Base-by-base conservation (phyloP, 441 rosid species). In the Heliophila coronopifolia region DNA sequence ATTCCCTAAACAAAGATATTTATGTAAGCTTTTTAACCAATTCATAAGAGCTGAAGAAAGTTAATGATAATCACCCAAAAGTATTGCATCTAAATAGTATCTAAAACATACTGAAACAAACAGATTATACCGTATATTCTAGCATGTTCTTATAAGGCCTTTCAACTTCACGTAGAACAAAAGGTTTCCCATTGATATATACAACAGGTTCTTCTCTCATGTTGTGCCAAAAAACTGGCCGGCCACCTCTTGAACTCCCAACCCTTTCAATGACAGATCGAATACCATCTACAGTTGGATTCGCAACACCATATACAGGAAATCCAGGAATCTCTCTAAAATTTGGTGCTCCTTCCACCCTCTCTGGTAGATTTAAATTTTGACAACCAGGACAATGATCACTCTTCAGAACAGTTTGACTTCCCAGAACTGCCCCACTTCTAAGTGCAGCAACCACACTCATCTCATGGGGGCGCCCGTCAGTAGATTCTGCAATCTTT, bases 201-300 rank as follows among this genome's bases (percentile, higher is more conserved):
- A 89, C 86, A 63, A 93, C 99, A 53, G 99, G 95, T 69, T 93
- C 99, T 77, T 93, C 99, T 73, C 99, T 78, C 96, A 89, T 89
- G 61, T 93, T 93, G 65, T 93, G 99, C 99, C 99, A 93, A 45
- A 93, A 84, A 25, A 82, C 80, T 7, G 93, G 84, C 51, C 80
- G 75, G 45, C 91, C 86, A 59, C 78, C 84, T 69, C 78, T 73
- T 28, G 79, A 78, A 69, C 86, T 80, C 54, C 96, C 96, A 72
- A 89, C 76, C 69, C 97, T 86, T 61, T 34, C 70, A 61, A 93
- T 82, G 42, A 84, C 96, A 44, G 96, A 84, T 36, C 76, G 81
- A 66, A 93, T 93, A 13, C 99, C 99, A 66, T 93, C 91, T 63
- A 86, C 59, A 26, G 97, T 93, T 53, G 99, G 99, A 77, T 89